phyloP scores from a whole-genome alignment of 495 filamentous ascomycete genomes.

The Trichoderma orchidacearum region DNA sequence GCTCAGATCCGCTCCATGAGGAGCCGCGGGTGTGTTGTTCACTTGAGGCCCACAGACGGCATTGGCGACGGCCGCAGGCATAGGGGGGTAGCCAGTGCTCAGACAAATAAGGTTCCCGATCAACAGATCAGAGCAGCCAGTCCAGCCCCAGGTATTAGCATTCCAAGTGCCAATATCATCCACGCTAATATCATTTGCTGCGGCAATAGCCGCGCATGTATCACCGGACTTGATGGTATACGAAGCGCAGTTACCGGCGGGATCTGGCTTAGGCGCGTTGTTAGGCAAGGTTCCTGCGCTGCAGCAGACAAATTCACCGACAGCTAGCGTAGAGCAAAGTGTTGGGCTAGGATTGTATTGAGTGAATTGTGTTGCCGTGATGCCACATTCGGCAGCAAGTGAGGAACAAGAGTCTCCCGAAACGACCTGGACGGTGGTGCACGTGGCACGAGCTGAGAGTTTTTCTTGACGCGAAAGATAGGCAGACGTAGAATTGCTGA shows the following conservation, averaged over 20 bases:
- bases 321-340: conserved; percentile 17
- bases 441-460: conserved; percentile 2
- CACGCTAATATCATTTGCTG: conserved; percentile 6
- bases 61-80: conserved; percentile 23
- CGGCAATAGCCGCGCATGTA: conserved; percentile 5
- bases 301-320: conserved; percentile 24
- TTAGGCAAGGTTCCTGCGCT: conserved; percentile 15
- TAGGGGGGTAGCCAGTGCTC: conserved; percentile 28
- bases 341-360: conserved; percentile 17
- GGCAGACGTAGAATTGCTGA: not conserved
- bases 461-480: not conserved
- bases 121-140: conserved; percentile 21
- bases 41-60: conserved; percentile 32
- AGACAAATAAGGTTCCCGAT: conserved; percentile 26
- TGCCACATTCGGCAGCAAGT: conserved; percentile 16
- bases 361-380: conserved; percentile 17
- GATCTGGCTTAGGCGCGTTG: conserved; percentile 14
- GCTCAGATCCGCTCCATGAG: conserved; percentile 3
- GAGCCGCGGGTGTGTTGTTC: conserved; percentile 15
- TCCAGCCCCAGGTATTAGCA: conserved; percentile 31
- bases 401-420: conserved; percentile 12
- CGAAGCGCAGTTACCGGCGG: conserved; percentile 17
- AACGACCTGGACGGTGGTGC: conserved; percentile 8
- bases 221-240: conserved; percentile 15
- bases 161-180: conserved; percentile 19